phyloP scores from a whole-genome alignment of 106 monocot genomes.

The Phalaenopsis equestris region DNA sequence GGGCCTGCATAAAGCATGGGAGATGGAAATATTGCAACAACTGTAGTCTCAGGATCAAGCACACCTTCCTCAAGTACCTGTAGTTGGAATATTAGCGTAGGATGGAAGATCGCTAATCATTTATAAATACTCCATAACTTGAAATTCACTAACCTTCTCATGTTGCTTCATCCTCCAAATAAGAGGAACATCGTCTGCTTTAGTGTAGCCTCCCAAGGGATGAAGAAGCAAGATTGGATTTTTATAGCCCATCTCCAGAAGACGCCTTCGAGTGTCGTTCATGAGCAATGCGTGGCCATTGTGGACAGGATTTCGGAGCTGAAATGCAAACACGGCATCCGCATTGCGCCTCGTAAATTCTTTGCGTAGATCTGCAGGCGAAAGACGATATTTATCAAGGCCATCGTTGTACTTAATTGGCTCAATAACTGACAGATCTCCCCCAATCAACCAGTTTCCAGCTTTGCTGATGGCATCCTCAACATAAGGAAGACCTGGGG shows the following conservation, averaged over 20 bases:
- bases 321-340: constrained; percentile 94
- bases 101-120: neutral
- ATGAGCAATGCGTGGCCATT: constrained; percentile 93
- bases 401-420: constrained; percentile 91
- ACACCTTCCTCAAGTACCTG: constrained; percentile 93
- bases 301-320: constrained; percentile 93
- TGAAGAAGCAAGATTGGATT: constrained; percentile 81
- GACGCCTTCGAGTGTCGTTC: constrained; percentile 75
- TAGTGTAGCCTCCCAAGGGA: constrained; percentile 84
- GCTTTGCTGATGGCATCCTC: constrained; percentile 70
- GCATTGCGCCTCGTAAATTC: constrained; percentile 77
- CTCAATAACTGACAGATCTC: constrained; percentile 75
- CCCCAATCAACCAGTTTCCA: constrained; percentile 88
- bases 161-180: constrained; percentile 94
- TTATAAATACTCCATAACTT: neutral
- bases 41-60: constrained; percentile 83
- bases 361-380: constrained; percentile 73
- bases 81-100: neutral
- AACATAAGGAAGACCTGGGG: constrained; percentile 74
- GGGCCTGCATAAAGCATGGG: constrained; percentile 98
- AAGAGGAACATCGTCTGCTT: constrained; percentile 95
- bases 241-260: constrained; percentile 83
- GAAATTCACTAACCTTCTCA: constrained; percentile 53
- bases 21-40: constrained; percentile 87
- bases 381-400: constrained; percentile 74